A percentile compares a stretch with the other conserved stretches of the same genome.
Conservation (phyloP, 2,329 filamentous ascomycete genomes). For the Ascochyta rabiei region DNA sequence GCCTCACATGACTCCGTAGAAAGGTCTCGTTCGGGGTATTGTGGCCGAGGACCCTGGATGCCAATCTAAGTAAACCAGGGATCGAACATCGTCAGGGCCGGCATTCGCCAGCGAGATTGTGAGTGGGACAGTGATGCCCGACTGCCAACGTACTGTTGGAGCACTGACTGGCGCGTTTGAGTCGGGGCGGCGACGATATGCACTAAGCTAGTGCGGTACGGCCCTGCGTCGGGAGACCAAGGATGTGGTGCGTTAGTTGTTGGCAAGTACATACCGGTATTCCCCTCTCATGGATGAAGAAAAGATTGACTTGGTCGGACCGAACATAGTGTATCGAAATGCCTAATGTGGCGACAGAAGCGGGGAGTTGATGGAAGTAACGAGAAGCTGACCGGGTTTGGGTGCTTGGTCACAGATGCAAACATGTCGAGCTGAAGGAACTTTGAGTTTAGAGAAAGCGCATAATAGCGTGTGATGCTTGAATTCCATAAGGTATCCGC, state of each 20-base stretch:
- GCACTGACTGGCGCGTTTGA: conserved; percentile 4
- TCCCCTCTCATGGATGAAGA: neutral
- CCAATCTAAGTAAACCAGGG: neutral
- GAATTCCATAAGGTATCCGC: conserved; percentile 1
- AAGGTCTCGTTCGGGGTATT: too few species aligned
- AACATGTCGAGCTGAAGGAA: too few species aligned
- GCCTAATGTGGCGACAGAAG: too few species aligned
- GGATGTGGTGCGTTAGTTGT: neutral
- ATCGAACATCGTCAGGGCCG: neutral
- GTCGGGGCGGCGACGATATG: neutral
- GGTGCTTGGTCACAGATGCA: too few species aligned
- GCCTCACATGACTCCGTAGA: too few species aligned
- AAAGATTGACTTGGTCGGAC: too few species aligned
- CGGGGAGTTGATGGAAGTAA: too few species aligned
- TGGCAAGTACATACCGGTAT: neutral
- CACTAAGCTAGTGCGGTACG: neutral
- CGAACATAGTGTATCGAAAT: too few species aligned
- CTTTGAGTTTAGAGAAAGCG: neutral
- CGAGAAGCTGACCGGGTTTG: too few species aligned
- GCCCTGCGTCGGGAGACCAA: conserved; percentile 5
- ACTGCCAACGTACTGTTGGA: neutral
- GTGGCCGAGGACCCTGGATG: neutral
- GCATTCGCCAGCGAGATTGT: neutral
- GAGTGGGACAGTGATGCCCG: neutral
- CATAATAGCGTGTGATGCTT: conserved; percentile 5